A percentile compares a stretch with the other conserved stretches of the same genome.
These are phyloP conservation scores for Melocanna baccifera DNA, from an alignment of 176 grass and related monocot genomes.

Conservation along the genomic window DNA sequence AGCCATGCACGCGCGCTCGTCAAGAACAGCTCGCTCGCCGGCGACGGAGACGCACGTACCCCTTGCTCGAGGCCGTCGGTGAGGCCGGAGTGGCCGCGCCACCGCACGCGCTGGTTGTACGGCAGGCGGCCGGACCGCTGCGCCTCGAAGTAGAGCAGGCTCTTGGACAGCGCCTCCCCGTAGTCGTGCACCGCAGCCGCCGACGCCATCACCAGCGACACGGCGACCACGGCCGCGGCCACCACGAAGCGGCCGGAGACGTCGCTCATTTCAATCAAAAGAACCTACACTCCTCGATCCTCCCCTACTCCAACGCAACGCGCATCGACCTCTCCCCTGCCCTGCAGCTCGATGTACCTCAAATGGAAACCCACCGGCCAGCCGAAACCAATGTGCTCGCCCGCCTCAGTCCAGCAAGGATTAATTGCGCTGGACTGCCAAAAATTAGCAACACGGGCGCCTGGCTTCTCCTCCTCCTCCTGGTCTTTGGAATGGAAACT, in stretches of 20 bases:
- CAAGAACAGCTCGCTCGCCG: neutral
- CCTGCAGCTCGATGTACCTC: neutral
- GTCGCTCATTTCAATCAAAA: constrained; percentile 42
- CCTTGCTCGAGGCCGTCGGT: constrained; percentile 95
- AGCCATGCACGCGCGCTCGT: neutral
- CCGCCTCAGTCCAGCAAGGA: neutral
- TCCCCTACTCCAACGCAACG: neutral
- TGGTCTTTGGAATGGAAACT: neutral
- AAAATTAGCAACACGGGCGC: neutral
- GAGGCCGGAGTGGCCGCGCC: constrained; percentile 83
- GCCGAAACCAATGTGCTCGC: neutral
- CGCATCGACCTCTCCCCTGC: neutral
- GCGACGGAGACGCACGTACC: constrained; percentile 3
- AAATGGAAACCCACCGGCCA: neutral
- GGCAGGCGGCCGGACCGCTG: constrained; percentile 91
- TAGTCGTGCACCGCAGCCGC: constrained; percentile 52
- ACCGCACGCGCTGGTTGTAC: constrained; percentile 77
- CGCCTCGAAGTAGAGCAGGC: constrained; percentile 92
- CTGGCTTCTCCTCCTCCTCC: neutral
- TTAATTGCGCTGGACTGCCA: neutral
- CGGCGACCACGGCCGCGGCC: neutral
- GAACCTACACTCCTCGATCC: neutral
- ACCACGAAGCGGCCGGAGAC: constrained; percentile 33
- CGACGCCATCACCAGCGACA: constrained; percentile 4
- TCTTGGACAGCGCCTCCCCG: constrained; percentile 72